Percentiles rank a stretch among this genome's conserved stretches.
These are phyloP conservation scores for Eimeria acervulina DNA, from an alignment of 169 alveolate species.

Conservation along the genomic window DNA sequence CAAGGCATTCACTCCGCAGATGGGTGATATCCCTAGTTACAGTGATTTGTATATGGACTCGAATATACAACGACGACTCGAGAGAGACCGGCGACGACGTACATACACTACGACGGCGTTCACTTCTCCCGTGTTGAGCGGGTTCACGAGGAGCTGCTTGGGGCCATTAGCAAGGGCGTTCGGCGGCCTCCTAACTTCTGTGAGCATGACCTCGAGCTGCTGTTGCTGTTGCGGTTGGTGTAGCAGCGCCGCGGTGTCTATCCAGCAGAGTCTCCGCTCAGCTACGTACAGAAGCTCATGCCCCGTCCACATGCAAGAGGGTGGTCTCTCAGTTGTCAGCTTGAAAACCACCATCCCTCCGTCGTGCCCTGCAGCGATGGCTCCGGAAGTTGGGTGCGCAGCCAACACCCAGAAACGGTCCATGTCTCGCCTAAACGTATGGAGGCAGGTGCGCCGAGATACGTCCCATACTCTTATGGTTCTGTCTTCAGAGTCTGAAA, in stretches of 20 bases:
- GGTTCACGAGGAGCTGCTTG: constrained; percentile 73
- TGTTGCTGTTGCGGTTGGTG: constrained; percentile 50
- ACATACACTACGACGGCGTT: constrained; percentile 83
- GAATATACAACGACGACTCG: not conserved
- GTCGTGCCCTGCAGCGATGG: constrained; percentile 97
- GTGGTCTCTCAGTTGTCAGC: constrained; percentile 94
- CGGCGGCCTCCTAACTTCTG: constrained; percentile 81
- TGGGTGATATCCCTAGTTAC: not conserved
- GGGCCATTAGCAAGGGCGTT: constrained; percentile 84
- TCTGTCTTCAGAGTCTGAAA: constrained; percentile 96
- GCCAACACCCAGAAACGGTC: constrained; percentile 96
- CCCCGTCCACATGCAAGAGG: constrained; percentile 80
- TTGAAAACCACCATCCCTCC: constrained; percentile 95
- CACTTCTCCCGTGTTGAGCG: constrained; percentile 80
- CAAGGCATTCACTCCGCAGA: not conserved
- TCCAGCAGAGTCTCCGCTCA: constrained; percentile 77
- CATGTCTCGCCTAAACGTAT: constrained; percentile 93
- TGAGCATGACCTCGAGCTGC: constrained; percentile 65
- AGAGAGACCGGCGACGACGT: not conserved
- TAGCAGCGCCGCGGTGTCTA: constrained; percentile 49
- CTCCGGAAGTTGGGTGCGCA: constrained; percentile 92
- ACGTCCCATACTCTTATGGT: constrained; percentile 97
- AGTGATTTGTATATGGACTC: not conserved
- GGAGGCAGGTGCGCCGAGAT: constrained; percentile 93
- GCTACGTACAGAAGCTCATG: constrained; percentile 68